These are phyloP conservation scores for Leccinum barrowsii DNA, from an alignment of 768 basidiomycete species.

Conservation along the genomic window DNA sequence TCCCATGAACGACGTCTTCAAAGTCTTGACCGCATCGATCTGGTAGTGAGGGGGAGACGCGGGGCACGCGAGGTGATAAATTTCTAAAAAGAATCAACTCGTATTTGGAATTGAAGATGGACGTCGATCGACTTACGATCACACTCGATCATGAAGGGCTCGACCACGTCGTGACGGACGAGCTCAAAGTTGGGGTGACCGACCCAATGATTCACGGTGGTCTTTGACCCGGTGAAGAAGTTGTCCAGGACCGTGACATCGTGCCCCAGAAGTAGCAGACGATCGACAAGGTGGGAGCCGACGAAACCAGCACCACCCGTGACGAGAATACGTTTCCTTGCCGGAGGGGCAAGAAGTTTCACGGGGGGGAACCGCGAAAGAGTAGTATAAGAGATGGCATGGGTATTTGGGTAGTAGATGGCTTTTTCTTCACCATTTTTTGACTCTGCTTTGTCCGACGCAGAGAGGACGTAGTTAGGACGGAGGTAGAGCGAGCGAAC, in stretches of 20 bases:
- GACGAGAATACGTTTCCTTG: conserved; percentile 86
- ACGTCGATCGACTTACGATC: conserved; percentile 61
- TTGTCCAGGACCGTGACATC: conserved; percentile 97
- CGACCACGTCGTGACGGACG: conserved; percentile 95
- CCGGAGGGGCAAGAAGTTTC: conserved; percentile 70
- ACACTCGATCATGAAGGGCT: conserved; percentile 98
- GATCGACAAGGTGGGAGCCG: conserved; percentile 95
- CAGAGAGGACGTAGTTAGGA: conserved; percentile 64
- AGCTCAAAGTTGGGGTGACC: conserved; percentile 99
- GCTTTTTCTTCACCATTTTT: conserved; percentile 39
- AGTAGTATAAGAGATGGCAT: conserved; percentile 89
- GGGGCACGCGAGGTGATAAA: conserved; percentile 97
- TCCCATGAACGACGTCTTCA: conserved; percentile 98
- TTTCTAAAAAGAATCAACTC: conserved; percentile 50
- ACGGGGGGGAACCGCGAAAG: conserved; percentile 92
- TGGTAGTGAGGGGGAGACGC: conserved; percentile 98
- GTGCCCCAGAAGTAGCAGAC: conserved; percentile 96
- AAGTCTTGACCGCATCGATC: conserved; percentile 95
- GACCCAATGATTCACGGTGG: conserved; percentile 93
- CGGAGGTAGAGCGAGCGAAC: conserved; percentile 88
- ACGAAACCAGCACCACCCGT: conserved; percentile 99
- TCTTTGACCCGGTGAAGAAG: conserved; percentile 98
- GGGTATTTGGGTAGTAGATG: conserved; percentile 76
- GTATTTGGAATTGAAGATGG: not conserved
- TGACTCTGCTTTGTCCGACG: conserved; percentile 35